Percentiles rank a stretch among this genome's conserved stretches.
Conservation (phyloP, 176 grass and related monocot genomes). For the Zoysia pacifica region DNA sequence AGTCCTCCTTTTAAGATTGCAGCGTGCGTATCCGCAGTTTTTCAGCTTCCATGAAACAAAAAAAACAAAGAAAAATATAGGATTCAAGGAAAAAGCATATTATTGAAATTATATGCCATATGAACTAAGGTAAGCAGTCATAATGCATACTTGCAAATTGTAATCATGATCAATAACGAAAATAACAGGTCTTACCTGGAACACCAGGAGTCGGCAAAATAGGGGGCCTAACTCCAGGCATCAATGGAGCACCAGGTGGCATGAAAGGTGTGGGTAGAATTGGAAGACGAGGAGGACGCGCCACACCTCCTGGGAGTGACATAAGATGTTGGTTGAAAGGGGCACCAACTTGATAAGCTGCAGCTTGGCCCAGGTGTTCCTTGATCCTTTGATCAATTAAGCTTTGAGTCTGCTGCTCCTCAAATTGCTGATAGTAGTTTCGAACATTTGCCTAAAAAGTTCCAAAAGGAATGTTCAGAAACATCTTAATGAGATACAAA, state of each 20-base stretch:
- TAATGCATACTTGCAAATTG: slow-evolving; percentile 1
- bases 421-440: slow-evolving; percentile 94
- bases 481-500: not conserved
- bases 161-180: slow-evolving; percentile 21
- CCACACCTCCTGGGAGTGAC: slow-evolving; percentile 44
- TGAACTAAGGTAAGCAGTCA: not conserved
- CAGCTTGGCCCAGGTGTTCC: slow-evolving; percentile 94
- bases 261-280: slow-evolving; percentile 61
- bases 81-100: not conserved
- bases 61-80: not conserved
- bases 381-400: slow-evolving; percentile 99
- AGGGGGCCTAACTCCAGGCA: slow-evolving; percentile 60
- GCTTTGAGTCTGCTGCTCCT: slow-evolving; percentile 98
- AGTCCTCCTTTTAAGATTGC: not conserved
- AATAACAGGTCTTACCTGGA: slow-evolving; percentile 48
- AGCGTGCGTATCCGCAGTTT: not conserved
- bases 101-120: not conserved
- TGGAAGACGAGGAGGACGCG: slow-evolving; percentile 66
- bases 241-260: slow-evolving; percentile 44
- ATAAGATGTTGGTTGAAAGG: slow-evolving; percentile 73
- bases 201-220: slow-evolving; percentile 58
- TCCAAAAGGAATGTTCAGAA: slow-evolving; percentile 16
- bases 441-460: slow-evolving; percentile 88
- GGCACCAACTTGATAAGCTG: slow-evolving; percentile 85
- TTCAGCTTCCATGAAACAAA: slow-evolving; percentile 26